These are phyloP conservation scores for Penicillium longicatenatum DNA, from an alignment of 495 filamentous ascomycete genomes.

Conservation along the genomic window DNA sequence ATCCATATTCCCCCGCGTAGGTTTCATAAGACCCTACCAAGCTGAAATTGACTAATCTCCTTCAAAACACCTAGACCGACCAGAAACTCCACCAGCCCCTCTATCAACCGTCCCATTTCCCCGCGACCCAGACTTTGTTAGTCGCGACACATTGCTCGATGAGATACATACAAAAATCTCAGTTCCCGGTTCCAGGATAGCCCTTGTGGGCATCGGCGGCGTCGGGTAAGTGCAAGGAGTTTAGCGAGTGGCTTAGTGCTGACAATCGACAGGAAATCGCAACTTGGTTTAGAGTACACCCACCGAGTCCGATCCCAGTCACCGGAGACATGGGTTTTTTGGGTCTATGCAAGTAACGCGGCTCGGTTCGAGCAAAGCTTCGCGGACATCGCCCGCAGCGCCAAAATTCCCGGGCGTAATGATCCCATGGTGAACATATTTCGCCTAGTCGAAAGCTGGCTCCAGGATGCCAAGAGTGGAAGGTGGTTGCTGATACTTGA, in stretches of 20 bases:
- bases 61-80: constrained; percentile 15
- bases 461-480: too few relatives aligned
- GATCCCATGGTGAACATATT: too few relatives aligned
- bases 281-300: constrained; percentile 7
- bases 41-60: too few relatives aligned
- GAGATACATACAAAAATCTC: too few relatives aligned
- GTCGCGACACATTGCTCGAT: constrained; percentile 21
- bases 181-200: too few relatives aligned
- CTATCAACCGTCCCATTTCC: constrained; percentile 32
- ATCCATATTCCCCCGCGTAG: too few relatives aligned
- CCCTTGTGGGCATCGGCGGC: constrained; percentile 16
- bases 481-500: too few relatives aligned
- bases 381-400: constrained; percentile 37
- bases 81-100: constrained; percentile 24
- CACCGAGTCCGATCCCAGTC: not conserved
- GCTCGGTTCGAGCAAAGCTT: constrained; percentile 41
- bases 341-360: constrained; percentile 43
- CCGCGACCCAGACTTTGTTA: constrained; percentile 37
- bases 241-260: constrained; percentile 5
- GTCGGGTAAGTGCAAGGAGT: constrained; percentile 31
- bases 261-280: not conserved
- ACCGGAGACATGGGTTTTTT: constrained; percentile 4
- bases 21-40: too few relatives aligned
- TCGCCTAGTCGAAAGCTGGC: too few relatives aligned
- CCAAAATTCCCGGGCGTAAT: constrained; percentile 40